phyloP scores from a whole-genome alignment of 1,139 yeast genomes.

The Yarrowia galli region DNA sequence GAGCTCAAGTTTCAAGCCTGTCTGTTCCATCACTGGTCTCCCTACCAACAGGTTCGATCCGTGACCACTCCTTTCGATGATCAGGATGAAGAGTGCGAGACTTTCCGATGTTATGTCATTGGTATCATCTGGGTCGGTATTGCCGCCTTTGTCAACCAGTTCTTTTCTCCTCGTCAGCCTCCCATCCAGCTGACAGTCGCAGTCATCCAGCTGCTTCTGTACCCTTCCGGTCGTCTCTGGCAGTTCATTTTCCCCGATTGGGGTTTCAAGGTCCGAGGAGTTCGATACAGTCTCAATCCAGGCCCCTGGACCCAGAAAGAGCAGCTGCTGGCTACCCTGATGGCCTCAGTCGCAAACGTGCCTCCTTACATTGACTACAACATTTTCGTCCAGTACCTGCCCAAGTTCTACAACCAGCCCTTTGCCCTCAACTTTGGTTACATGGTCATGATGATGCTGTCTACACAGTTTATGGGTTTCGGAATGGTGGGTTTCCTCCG shows the following conservation, averaged over 20 bases:
- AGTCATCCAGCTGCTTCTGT: slow-evolving; percentile 64
- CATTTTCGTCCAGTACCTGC: slow-evolving; percentile 48
- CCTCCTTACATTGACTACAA: slow-evolving; percentile 54
- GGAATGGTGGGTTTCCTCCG: slow-evolving; percentile 62
- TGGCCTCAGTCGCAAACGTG: slow-evolving; percentile 55
- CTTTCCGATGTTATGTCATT: slow-evolving; percentile 62
- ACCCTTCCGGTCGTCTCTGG: slow-evolving; percentile 57
- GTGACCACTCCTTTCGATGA: slow-evolving; percentile 61
- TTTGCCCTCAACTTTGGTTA: slow-evolving; percentile 52
- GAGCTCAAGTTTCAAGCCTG: slow-evolving; percentile 28
- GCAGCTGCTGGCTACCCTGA: slow-evolving; percentile 66
- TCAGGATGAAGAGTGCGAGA: slow-evolving; percentile 56
- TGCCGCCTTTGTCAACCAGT: slow-evolving; percentile 65
- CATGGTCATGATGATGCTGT: slow-evolving; percentile 59
- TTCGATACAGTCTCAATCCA: slow-evolving; percentile 58
- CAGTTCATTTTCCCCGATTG: slow-evolving; percentile 60
- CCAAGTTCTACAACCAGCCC: slow-evolving; percentile 47
- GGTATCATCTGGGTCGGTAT: slow-evolving; percentile 64
- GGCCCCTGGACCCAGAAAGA: slow-evolving; percentile 75
- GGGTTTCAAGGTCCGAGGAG: slow-evolving; percentile 55
- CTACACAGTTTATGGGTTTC: slow-evolving; percentile 65
- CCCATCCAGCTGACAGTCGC: slow-evolving; percentile 56
- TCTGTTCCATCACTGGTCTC: slow-evolving; percentile 45
- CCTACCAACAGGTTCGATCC: slow-evolving; percentile 70
- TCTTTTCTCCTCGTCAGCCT: slow-evolving; percentile 65